Conservation (phyloP, 1,139 yeast species). For the Nakaseomyces kungkrabaensis region DNA sequence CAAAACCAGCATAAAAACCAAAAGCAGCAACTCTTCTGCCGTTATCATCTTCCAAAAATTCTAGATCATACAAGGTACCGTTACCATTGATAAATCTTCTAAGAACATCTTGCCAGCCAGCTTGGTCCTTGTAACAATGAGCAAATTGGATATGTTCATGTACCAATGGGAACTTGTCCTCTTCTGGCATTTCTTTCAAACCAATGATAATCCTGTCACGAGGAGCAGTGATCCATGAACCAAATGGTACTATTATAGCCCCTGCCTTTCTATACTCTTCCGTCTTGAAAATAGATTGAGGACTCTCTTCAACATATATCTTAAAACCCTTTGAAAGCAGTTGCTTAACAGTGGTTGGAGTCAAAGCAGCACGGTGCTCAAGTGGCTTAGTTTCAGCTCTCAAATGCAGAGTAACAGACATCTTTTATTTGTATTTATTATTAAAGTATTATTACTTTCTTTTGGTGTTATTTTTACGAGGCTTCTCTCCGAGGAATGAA, state of each 20-base stretch:
- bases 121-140: constrained; percentile 96
- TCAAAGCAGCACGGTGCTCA: constrained; percentile 94
- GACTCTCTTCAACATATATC: constrained; percentile 76
- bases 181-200: constrained; percentile 88
- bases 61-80: constrained; percentile 85
- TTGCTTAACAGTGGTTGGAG: constrained; percentile 82
- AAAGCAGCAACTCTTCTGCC: constrained; percentile 99
- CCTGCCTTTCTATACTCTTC: constrained; percentile 75
- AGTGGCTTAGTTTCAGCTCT: constrained; percentile 96
- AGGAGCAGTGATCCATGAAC: constrained; percentile 90
- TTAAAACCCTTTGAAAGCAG: constrained; percentile 82
- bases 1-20: constrained; percentile 97
- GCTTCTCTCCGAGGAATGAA: too few species aligned
- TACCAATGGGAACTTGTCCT: constrained; percentile 77
- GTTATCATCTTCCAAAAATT: constrained; percentile 83
- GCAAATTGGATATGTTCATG: constrained; percentile 98
- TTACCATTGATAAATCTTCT: constrained; percentile 83
- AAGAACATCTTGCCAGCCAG: constrained; percentile 90
- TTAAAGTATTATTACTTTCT: not conserved
- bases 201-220: constrained; percentile 83
- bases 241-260: constrained; percentile 80
- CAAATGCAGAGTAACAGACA: constrained; percentile 53
- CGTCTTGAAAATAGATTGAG: constrained; percentile 68
- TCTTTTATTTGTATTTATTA: not conserved
- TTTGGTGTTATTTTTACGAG: not conserved